Evolutionary conservation across 257 asterid genomes (phyloP).

Genomic region (Leonotis leonurus): DNA sequence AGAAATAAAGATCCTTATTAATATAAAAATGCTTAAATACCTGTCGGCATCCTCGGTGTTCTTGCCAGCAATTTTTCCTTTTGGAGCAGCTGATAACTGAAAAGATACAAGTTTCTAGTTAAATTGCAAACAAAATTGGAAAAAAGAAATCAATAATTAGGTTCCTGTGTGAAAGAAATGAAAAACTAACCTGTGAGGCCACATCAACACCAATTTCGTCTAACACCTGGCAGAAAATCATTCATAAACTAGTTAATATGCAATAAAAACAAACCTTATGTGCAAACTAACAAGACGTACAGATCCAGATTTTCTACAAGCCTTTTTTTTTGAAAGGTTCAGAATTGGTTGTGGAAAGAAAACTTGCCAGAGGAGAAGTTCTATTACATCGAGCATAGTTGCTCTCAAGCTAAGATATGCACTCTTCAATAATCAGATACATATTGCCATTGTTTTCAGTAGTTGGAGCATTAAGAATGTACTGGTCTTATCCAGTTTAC

Average conservation of each 20-base stretch:
- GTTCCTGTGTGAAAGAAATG: background rate
- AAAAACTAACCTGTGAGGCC: constrained; percentile 76
- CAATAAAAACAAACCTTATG: background rate
- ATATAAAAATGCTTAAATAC: constrained; percentile 22
- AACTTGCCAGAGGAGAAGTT: background rate
- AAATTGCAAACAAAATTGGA: background rate
- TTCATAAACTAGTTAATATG: background rate
- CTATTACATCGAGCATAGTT: background rate
- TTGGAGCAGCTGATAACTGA: constrained; percentile 89
- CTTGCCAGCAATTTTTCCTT: constrained; percentile 75
- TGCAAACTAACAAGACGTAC: background rate
- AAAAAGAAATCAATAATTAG: background rate
- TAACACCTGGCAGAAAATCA: constrained; percentile 54
- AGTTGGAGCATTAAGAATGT: background rate
- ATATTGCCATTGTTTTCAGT: background rate
- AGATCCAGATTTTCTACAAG: background rate
- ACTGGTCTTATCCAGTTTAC: background rate
- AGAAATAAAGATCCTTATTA: background rate
- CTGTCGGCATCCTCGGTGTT: constrained; percentile 56
- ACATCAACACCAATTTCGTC: constrained; percentile 91
- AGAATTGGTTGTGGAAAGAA: no score
- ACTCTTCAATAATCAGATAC: background rate
- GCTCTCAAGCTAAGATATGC: background rate
- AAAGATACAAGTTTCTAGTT: constrained; percentile 4
- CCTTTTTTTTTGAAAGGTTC: no score